Evolutionary conservation across 2,329 filamentous ascomycete species (phyloP).

Genomic region (Aurifilum marmelostoma): DNA sequence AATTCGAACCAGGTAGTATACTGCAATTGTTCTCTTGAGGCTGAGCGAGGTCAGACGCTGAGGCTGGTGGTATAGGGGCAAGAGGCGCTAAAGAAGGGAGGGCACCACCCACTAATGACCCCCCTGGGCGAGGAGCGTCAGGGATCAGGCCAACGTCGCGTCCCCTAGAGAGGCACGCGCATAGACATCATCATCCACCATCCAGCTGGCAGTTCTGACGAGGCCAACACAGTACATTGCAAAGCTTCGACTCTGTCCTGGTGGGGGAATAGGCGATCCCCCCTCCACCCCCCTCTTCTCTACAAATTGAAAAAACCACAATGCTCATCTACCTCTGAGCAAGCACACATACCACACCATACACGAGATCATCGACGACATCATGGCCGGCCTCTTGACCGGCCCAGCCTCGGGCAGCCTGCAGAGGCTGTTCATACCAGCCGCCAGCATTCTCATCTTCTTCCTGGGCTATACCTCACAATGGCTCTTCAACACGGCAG

Average conservation of each 20-base stretch:
- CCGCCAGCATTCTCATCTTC: constrained; percentile 65
- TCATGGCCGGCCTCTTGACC: constrained; percentile 33
- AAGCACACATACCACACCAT: not conserved
- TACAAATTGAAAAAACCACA: not conserved
- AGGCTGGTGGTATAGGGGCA: not conserved
- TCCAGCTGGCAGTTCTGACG: not conserved
- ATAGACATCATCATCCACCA: not conserved
- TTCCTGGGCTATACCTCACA: constrained; percentile 77
- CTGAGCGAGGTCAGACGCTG: not conserved
- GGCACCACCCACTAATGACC: not conserved
- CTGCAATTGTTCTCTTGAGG: not conserved
- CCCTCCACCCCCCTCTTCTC: not conserved
- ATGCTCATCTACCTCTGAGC: constrained; percentile 17
- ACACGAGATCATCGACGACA: constrained; percentile 3
- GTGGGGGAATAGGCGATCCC: not conserved
- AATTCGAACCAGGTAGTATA: too few species aligned
- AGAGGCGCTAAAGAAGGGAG: not conserved
- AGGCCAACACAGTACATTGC: not conserved
- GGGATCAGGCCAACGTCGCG: constrained; percentile 11
- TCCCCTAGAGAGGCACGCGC: constrained; percentile 9
- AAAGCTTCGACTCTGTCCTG: too few species aligned
- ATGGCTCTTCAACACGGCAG: constrained; percentile 65
- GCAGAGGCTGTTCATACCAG: constrained; percentile 67
- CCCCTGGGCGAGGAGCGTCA: not conserved
- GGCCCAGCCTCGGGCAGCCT: constrained; percentile 48